Base-by-base conservation (phyloP, 2,329 filamentous ascomycete genomes). In the Claviceps maximensis region DNA sequence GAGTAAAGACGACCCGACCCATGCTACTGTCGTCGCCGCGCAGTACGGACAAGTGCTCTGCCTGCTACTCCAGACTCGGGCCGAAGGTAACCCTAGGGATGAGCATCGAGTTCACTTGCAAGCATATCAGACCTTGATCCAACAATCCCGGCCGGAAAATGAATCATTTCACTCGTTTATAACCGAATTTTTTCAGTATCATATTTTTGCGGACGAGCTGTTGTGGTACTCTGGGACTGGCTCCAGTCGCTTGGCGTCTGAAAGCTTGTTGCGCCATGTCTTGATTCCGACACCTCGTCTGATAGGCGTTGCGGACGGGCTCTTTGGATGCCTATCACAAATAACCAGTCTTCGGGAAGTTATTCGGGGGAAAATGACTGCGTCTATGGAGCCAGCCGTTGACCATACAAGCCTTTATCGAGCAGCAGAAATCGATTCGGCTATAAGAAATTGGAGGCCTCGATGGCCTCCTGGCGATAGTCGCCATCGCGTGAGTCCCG, bases 131-230 rank as follows among this genome's bases (percentile, higher is more conserved):
- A 78, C 77, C 53, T 76, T 94, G 54, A 81, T 91, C n/a, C 74
- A 73, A 44, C 70, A 76, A 53, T 76, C 71, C 1, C 80, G 82
- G 62, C 73, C 85, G 51, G 62, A 79, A 62, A 71, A 89, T 75
- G 68, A 82, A 21, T 79, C 82, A 23, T 89, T 93, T 62, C 62
- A 72, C 29, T 69, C 73, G 10, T 82, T 82, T 59, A 77, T 82
- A 55, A 83, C 84, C 57, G 83, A 87, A 64, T 91, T 94, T 69
- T 91, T 94, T 67, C 85, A 89, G 64, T 95, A 93, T 61, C 87
- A 93, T 65, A 79, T 83, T 42, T 79, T 75, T 55, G 79, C 79
- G n/a, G 80, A 84, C 59, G 79, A 83, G 56, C 67, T 84, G 1
- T 71, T 84, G 50, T 74, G 71, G 62, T 72, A 74, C 53, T 72